A percentile compares a stretch with the other conserved stretches of the same genome.
phyloP scores from a whole-genome alignment of 2,329 filamentous ascomycete genomes.

The Pseudogymnoascus sp. region DNA sequence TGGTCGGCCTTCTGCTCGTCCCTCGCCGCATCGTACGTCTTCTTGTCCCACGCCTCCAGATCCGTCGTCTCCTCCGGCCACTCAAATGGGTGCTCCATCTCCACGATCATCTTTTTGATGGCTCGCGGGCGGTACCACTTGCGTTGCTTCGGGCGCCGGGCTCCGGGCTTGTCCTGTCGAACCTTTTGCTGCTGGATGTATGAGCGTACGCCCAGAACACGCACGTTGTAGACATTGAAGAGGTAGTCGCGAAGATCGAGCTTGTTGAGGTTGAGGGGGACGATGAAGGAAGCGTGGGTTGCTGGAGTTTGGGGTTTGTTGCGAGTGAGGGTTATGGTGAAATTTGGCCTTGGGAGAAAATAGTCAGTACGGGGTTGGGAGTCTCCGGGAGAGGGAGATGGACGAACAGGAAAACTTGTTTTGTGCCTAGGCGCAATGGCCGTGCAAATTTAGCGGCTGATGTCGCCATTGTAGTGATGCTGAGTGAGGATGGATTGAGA shows the following conservation, averaged over 20 bases:
- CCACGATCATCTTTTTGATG: constrained; percentile 90
- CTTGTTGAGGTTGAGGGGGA: constrained; percentile 89
- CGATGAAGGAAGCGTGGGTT: constrained; percentile 79
- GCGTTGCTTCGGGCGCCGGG: constrained; percentile 37
- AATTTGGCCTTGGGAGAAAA: constrained; percentile 61
- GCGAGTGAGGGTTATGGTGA: constrained; percentile 71
- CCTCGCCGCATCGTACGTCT: constrained; percentile 46
- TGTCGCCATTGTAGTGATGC: constrained; percentile 2
- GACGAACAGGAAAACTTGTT: constrained; percentile 40
- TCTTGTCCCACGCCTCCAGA: constrained; percentile 53
- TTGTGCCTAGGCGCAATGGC: constrained; percentile 27
- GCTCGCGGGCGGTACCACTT: constrained; percentile 60
- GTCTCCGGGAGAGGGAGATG: not conserved
- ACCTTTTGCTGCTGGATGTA: constrained; percentile 65
- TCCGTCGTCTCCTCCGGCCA: constrained; percentile 68
- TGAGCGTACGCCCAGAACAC: constrained; percentile 64
- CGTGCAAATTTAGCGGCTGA: constrained; percentile 1
- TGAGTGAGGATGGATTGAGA: constrained; percentile 4
- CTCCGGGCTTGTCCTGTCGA: constrained; percentile 39
- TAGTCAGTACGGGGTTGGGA: not conserved
- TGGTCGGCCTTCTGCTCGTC: constrained; percentile 36
- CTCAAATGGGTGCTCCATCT: constrained; percentile 78
- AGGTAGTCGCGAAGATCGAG: constrained; percentile 95
- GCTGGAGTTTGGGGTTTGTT: constrained; percentile 59
- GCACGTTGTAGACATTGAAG: constrained; percentile 73